phyloP scores from a whole-genome alignment of 192 early-diverging fungal species.

The Entomortierella beljakovae region DNA sequence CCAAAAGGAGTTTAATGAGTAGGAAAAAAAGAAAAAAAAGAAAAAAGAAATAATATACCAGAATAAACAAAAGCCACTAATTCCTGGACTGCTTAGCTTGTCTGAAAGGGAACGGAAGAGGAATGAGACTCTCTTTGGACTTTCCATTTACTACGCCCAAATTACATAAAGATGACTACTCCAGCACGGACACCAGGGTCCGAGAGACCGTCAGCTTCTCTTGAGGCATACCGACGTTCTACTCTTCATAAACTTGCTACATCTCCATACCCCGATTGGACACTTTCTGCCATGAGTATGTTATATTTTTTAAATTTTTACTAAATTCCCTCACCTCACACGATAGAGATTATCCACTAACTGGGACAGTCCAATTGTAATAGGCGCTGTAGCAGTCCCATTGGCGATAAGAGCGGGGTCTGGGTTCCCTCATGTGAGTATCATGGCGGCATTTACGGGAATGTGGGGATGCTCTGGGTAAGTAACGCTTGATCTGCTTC shows the following conservation, averaged over 20 bases:
- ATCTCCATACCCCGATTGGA: constrained; percentile 43
- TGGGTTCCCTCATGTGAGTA: constrained; percentile 35
- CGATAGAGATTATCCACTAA: too few relatives aligned
- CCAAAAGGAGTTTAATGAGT: too few relatives aligned
- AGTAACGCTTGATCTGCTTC: neutral
- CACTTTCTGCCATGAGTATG: constrained; percentile 44
- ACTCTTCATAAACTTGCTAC: constrained; percentile 29
- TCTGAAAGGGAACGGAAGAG: neutral
- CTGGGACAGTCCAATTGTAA: neutral
- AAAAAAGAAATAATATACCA: too few relatives aligned
- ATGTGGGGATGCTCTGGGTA: constrained; percentile 42
- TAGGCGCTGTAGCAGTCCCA: constrained; percentile 24
- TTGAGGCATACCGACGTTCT: constrained; percentile 30
- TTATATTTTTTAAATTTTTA: neutral
- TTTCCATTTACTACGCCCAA: neutral
- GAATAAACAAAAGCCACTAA: too few relatives aligned
- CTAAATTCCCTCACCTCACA: too few relatives aligned
- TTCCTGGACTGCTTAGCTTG: too few relatives aligned
- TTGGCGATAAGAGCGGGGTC: constrained; percentile 17
- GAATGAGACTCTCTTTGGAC: neutral
- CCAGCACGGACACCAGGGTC: neutral
- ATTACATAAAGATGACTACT: neutral
- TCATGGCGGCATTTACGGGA: constrained; percentile 44
- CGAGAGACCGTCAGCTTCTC: constrained; percentile 4
- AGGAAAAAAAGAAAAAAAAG: too few relatives aligned